Base-by-base conservation (phyloP, 495 filamentous ascomycete genomes). In the Neurospora sp. region DNA sequence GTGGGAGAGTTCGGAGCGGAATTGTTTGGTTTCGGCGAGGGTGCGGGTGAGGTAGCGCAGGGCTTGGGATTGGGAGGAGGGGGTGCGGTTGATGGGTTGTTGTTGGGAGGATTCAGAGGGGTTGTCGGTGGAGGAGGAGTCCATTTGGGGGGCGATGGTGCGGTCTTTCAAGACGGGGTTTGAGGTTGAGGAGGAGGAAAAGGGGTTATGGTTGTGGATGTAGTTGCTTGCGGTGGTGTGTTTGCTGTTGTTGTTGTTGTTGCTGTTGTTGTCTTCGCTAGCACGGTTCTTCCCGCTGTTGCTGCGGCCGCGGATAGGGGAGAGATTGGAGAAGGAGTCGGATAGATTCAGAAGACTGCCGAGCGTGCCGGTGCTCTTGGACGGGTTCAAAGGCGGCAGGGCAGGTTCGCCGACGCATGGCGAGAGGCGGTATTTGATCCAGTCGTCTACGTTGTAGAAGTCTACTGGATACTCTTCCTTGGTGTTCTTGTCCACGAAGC, bases 401-500 rank as follows among this genome's bases (percentile, higher is more conserved):
- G 89, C 83, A 6, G 88, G 86, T 42, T 82, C 82, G 7, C 82
- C 87, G 69, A 96, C 88, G 79, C 91, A 94, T 0, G 95, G 95
- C 0, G 92, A 95, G 40, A 91, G 87, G 38, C 89, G 86, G 78
- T 94, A 88, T 72, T 93, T 88, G 66, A 91, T 87, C 95, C 95
- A 99, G 68, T 89, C 87, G 4, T 93, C 82, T 2, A 88, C 81
- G 75, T 93, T 85, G 83, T 95, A 98, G 78, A 97, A 98, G 79
- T 98, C 90, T 27, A 98, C 84, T 1, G 86, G 89, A 79, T 93
- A 94, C 74, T 93, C 88, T 77, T 97, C 91, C 73, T 91, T 90
- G 1, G 93, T 96, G 69, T 87, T 78, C 74, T 91, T 92, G 83
- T 97, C 89, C 76, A 97, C 86, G 78, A 97, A 99, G 81, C 94